Evolutionary conservation across 495 filamentous ascomycete species (phyloP).

Genomic region (Paragyromitra xinjiangensis): DNA sequence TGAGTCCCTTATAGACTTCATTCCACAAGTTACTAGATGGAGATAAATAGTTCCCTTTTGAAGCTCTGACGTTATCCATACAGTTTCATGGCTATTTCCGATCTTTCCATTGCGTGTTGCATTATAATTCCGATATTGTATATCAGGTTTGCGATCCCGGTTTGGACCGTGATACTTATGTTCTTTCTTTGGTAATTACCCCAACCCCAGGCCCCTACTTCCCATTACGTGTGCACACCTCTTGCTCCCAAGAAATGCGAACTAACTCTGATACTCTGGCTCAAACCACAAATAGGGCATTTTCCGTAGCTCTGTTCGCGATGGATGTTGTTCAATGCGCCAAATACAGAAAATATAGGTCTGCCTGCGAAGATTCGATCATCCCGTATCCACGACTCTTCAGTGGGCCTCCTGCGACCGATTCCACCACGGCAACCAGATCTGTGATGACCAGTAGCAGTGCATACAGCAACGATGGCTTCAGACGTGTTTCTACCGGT

Average conservation of each 20-base stretch:
- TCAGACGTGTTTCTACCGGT: constrained; percentile 23
- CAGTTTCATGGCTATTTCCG: constrained; percentile 22
- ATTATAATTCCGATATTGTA: constrained; percentile 5
- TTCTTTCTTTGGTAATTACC: constrained; percentile 27
- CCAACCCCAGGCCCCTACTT: background rate
- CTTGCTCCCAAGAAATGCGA: background rate
- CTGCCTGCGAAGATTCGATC: background rate
- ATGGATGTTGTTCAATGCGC: constrained; percentile 17
- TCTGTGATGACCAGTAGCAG: constrained; percentile 13
- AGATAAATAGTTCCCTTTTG: background rate
- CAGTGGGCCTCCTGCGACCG: background rate
- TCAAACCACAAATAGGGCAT: constrained; percentile 4
- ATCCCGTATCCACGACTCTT: background rate
- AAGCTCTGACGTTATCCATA: background rate
- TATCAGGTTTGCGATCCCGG: constrained; percentile 6
- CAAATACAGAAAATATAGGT: constrained; percentile 19
- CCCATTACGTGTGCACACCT: background rate
- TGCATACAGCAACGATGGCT: constrained; percentile 7
- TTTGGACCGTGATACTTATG: constrained; percentile 14
- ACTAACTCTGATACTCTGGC: background rate
- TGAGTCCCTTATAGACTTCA: background rate
- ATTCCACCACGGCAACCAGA: background rate
- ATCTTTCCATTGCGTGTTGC: constrained; percentile 12
- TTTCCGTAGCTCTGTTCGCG: constrained; percentile 8
- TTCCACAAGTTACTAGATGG: background rate